Conservation (phyloP, 2,329 filamentous ascomycete genomes). For the Tolypocladium album region DNA sequence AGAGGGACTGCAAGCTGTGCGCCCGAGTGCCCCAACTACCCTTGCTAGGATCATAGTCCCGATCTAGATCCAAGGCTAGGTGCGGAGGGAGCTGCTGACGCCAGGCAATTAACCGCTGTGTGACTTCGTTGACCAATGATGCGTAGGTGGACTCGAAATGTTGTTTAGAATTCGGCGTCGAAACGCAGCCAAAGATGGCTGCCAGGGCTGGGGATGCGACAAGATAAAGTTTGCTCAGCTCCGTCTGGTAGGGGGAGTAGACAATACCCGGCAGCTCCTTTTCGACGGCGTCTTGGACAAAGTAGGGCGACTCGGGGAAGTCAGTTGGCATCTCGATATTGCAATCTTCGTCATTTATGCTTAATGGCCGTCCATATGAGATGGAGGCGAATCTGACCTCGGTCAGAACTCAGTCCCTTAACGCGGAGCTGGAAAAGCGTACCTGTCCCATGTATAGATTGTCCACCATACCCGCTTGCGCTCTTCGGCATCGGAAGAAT, state of each 20-base stretch:
- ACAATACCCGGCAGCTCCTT: constrained; percentile 2
- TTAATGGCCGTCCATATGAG: constrained; percentile 26
- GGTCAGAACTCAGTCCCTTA: neutral
- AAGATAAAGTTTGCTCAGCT: constrained; percentile 17
- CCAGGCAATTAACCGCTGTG: neutral
- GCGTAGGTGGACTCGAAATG: constrained; percentile 1
- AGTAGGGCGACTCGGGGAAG: constrained; percentile 18
- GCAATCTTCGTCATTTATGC: constrained; percentile 30
- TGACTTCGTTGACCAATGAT: neutral
- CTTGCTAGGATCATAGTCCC: neutral
- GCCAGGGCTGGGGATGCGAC: constrained; percentile 18
- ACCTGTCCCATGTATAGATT: constrained; percentile 30
- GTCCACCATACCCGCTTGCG: constrained; percentile 29
- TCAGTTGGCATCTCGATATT: constrained; percentile 22
- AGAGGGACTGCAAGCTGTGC: constrained; percentile 22
- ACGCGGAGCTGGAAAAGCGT: neutral
- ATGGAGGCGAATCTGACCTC: constrained; percentile 15
- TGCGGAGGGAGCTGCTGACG: neutral
- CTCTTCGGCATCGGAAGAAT: constrained; percentile 18
- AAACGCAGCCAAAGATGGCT: constrained; percentile 12
- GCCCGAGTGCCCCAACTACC: neutral
- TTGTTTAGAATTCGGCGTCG: neutral
- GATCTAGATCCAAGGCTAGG: neutral
- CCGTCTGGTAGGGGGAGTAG: constrained; percentile 13
- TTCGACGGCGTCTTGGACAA: constrained; percentile 3